Base-by-base conservation (phyloP, 139 green algal species). In the Trebouxia sp. region DNA sequence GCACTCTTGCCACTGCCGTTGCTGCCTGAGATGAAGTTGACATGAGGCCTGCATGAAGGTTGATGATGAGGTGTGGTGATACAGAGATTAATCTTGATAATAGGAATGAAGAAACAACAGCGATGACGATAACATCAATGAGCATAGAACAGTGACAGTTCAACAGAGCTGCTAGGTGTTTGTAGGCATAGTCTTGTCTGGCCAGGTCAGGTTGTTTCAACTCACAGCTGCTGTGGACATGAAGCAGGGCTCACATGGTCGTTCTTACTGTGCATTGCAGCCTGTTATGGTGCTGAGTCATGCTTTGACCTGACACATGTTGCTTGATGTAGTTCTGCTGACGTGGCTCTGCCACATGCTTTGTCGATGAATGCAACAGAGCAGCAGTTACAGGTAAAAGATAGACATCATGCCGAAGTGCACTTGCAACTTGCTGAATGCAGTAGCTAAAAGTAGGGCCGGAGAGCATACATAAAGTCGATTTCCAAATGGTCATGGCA, bases 1-100 rank as follows among this genome's bases (percentile, higher is more conserved):
- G 92, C 90, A 17, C 56, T 86, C 81, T 96, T 96, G 74, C 92
- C 92, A 56, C 85, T 93, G 10, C 92, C 92, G 65, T 96, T 96
- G 24, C 69, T 66, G 58, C 92, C 92, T 22, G 56, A 88, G 22
- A 96, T 78, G 66, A 96, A 85, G 53, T 91, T 95, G 17, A 96
- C 87, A 78, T 95, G 86, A 7, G 84, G 76, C 62, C 88, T 92
- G 80, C 78, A 82, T 6, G n/a, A n/a, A 58, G 17, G 14, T 58
- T 58, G 14, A 14, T 58, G 48, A 14, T 58, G 14, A 14, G 14
- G 15, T n/a, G n/a, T n/a, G n/a, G n/a, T n/a, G n/a, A n/a, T n/a
- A n/a, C n/a, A 39, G 56, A 20, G 20, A 32, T 15, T 42, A 3
- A 69, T 4, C 1, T 37, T 12, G 20, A n/a, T 22, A 5, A 58